A percentile compares a stretch with the other conserved stretches of the same genome.
These are phyloP conservation scores for Colletotrichum siamense DNA, from an alignment of 2,329 filamentous ascomycete species.

Conservation along the genomic window DNA sequence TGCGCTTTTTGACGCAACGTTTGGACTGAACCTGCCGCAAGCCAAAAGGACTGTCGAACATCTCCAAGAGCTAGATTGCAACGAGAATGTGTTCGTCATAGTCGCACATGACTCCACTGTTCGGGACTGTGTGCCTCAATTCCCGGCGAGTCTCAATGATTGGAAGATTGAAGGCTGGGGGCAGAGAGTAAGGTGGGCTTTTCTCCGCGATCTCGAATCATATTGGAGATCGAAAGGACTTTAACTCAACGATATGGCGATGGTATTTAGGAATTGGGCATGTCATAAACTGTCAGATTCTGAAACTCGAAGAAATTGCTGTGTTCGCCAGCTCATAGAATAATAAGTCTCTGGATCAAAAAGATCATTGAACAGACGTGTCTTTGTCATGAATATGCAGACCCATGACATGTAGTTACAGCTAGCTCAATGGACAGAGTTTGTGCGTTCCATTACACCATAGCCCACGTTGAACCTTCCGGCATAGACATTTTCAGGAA, in stretches of 20 bases:
- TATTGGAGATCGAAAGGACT: conserved; percentile 1
- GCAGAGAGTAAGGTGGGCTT: conserved; percentile 23
- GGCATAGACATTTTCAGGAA: neutral
- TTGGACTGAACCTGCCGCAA: conserved; percentile 26
- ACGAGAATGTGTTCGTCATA: conserved; percentile 27
- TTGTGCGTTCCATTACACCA: neutral
- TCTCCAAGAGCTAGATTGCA: conserved; percentile 26
- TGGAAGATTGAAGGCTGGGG: conserved; percentile 28
- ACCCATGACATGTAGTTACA: neutral
- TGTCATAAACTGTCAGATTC: neutral
- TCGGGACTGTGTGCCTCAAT: conserved; percentile 23
- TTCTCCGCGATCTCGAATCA: conserved; percentile 26
- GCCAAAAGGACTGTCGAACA: conserved; percentile 22
- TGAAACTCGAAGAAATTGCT: neutral
- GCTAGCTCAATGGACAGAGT: neutral
- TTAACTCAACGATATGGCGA: neutral
- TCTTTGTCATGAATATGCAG: neutral
- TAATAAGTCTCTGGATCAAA: neutral
- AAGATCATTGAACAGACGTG: neutral
- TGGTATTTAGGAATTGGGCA: neutral
- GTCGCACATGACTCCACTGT: conserved; percentile 30
- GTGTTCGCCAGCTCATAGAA: neutral
- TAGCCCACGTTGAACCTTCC: neutral
- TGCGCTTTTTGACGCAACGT: conserved; percentile 28
- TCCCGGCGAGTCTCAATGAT: conserved; percentile 26